These are phyloP conservation scores for Coelastrella sp. DNA, from an alignment of 139 green algal genomes.

Conservation along the genomic window DNA sequence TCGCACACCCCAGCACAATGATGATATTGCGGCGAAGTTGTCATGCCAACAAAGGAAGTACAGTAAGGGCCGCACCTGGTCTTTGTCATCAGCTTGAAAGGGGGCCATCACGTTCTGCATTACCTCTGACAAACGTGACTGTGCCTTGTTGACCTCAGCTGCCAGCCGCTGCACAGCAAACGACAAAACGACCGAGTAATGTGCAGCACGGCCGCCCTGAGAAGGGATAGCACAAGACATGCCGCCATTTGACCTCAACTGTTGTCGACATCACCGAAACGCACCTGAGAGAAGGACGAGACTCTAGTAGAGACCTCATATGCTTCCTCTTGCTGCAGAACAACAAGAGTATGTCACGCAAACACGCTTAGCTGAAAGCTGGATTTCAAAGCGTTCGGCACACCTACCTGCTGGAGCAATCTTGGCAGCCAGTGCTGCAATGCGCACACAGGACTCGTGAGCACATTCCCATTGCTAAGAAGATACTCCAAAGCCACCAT, in stretches of 20 bases:
- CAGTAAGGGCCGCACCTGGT: background rate
- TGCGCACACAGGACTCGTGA: background rate
- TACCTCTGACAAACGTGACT: background rate
- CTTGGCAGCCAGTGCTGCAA: constrained; percentile 29
- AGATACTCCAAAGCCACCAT: too few species aligned
- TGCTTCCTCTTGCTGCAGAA: constrained; percentile 13
- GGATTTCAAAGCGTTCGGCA: background rate
- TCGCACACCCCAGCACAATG: background rate
- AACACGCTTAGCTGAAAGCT: background rate
- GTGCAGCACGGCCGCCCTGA: background rate
- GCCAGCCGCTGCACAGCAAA: background rate
- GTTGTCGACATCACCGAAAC: background rate
- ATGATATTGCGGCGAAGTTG: background rate
- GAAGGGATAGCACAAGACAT: too few species aligned
- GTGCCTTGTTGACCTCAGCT: constrained; percentile 2
- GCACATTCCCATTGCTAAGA: too few species aligned
- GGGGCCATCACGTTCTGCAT: constrained; percentile 24
- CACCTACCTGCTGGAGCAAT: constrained; percentile 23
- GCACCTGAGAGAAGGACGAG: constrained; percentile 12
- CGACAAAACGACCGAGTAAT: background rate
- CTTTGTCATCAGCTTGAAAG: background rate
- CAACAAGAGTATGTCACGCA: background rate
- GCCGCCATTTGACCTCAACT: too few species aligned
- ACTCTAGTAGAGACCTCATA: background rate
- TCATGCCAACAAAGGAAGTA: background rate